phyloP scores from a whole-genome alignment of 208 protist genomes.

The Trypanosoma lewisi region DNA sequence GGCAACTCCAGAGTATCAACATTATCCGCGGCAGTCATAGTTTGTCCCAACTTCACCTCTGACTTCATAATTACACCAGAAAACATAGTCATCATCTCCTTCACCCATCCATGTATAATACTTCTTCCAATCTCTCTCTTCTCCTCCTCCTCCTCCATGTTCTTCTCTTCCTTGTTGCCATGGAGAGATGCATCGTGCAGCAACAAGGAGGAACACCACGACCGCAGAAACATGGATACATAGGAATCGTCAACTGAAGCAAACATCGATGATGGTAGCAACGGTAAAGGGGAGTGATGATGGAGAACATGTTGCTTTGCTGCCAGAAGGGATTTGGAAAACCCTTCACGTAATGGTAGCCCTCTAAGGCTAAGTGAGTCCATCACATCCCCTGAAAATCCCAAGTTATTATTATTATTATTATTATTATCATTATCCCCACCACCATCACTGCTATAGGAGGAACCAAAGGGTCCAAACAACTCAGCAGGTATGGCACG shows the following conservation, averaged over 20 bases:
- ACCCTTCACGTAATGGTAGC: not conserved
- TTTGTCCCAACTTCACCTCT: not conserved
- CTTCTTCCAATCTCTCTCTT: not conserved
- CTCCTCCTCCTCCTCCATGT: not conserved
- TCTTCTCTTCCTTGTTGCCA: too few relatives aligned
- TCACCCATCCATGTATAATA: conserved; percentile 1
- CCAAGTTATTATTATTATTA: not conserved
- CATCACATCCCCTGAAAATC: not conserved
- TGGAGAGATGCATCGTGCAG: too few relatives aligned
- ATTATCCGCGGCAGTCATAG: not conserved
- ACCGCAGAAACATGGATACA: conserved; percentile 5
- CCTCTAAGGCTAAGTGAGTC: not conserved
- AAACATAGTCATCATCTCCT: conserved; percentile 3
- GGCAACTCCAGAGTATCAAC: not conserved
- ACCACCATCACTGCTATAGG: too few relatives aligned
- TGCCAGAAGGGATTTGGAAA: not conserved
- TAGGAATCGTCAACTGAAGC: not conserved
- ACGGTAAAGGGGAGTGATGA: not conserved
- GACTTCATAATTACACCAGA: not conserved
- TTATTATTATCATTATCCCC: too few relatives aligned
- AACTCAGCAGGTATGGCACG: conserved; percentile 8
- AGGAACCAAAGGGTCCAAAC: not conserved
- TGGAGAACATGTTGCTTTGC: not conserved
- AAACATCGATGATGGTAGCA: not conserved
- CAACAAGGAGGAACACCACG: conserved; percentile 8